Evolutionary conservation across 2,329 filamentous ascomycete genomes (phyloP), one percentile per base, ranked within the genome.

Genomic region (Tricladium varicosporioides): DNA sequence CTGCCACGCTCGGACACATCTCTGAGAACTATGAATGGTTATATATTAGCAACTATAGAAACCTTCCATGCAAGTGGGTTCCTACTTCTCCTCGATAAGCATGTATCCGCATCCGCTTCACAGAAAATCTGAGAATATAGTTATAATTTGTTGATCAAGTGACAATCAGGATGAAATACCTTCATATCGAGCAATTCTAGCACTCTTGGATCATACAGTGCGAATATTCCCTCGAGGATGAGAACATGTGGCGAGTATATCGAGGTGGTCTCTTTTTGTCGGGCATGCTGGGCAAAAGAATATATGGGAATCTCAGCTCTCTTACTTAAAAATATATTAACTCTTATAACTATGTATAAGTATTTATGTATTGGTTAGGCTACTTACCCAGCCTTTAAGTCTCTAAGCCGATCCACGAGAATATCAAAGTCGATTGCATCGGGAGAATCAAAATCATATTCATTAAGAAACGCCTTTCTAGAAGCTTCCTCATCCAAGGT

Each of bases 211-310:
- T 99, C 94, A 69, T 97, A 92, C 11, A 99, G 78, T 7, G 94
- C 94, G 74, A 99, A 91, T 31, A 99, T 99, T 16, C 94, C 94
- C 77, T 99, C 94, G 13, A 99, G 76, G 48, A 99, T 92, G 22
- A 99, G 79, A 19, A 99, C 94, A 73, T 96, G 94, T 1, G 94
- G 94, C 4, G 94, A 97, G 71, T 99, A 99, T 59, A 99, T 91
- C 1, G 89, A 87, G 0, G 89, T 95, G 0, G 92, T 96, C 63
- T 89, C 80, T 10, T 87, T 80, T 48, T 92, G 72, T 48, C 94
- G 85, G 60, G 90, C 85, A 74, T 99, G 94, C 70, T 96, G 89
- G 64, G 91, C 84, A 72, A 99, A 99, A 0, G 94, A 99, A 72
- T 99, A 99, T 10, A 96, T 80, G 0, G 94, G 94, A 54, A 99